phyloP scores from a whole-genome alignment of 2,329 filamentous ascomycete species.

The Aureobasidium sp. region DNA sequence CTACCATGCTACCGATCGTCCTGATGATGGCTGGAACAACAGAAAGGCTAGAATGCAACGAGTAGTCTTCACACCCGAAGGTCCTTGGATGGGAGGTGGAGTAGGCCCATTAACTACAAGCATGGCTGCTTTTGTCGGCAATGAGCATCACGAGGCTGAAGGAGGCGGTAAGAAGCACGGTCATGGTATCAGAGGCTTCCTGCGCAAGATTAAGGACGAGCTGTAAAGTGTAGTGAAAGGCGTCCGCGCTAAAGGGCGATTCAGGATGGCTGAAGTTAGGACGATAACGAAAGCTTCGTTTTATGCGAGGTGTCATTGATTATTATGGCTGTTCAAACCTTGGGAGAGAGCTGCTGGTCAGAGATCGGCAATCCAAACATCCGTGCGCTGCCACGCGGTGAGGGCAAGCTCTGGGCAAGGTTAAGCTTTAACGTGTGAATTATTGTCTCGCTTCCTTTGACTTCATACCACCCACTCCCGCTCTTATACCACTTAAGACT shows the following conservation, averaged over 20 bases:
- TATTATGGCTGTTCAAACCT: not conserved
- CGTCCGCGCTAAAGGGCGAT: not conserved
- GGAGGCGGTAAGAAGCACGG: slow-evolving; percentile 6
- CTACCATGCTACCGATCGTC: slow-evolving; percentile 39
- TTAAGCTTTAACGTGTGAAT: not conserved
- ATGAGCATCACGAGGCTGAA: not conserved
- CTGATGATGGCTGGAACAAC: slow-evolving; percentile 36
- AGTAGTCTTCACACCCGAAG: slow-evolving; percentile 27
- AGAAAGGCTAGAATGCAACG: slow-evolving; percentile 37
- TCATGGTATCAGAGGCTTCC: slow-evolving; percentile 9
- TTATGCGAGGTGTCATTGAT: not conserved
- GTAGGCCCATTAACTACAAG: slow-evolving; percentile 27
- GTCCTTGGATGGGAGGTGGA: slow-evolving; percentile 34
- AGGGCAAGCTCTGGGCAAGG: not conserved
- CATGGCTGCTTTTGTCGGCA: slow-evolving; percentile 1
- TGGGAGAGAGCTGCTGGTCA: not conserved
- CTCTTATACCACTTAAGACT: not conserved
- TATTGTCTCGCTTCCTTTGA: not conserved
- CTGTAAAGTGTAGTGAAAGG: not conserved
- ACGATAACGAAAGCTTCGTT: not conserved
- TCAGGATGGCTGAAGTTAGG: not conserved
- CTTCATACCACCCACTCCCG: not conserved
- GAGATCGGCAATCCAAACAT: not conserved
- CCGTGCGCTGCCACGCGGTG: not conserved
- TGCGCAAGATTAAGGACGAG: slow-evolving; percentile 14